Percentiles rank a stretch among this genome's conserved stretches.
phyloP scores from a whole-genome alignment of 2,329 filamentous ascomycete genomes.

The Diplodia sapinea region DNA sequence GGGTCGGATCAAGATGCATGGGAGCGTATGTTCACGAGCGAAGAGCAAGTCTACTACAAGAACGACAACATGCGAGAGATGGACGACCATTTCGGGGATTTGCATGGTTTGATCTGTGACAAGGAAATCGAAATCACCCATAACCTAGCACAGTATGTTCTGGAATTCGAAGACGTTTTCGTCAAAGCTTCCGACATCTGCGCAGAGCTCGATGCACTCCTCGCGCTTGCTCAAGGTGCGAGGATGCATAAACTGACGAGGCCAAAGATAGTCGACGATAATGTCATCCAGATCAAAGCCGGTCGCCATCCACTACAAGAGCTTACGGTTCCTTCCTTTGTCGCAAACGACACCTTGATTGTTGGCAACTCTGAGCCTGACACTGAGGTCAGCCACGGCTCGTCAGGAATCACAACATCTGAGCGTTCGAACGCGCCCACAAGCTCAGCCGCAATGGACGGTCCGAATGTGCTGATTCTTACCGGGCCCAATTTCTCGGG shows the following conservation, averaged over 20 bases:
- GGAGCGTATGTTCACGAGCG: conserved; percentile 78
- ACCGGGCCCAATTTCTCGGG: conserved; percentile 97
- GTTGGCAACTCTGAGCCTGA: conserved; percentile 50
- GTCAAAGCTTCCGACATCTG: conserved; percentile 75
- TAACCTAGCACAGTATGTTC: conserved; percentile 70
- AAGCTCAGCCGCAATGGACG: conserved; percentile 33
- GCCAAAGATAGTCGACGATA: conserved; percentile 72
- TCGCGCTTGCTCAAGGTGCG: conserved; percentile 81
- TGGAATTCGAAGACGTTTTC: conserved; percentile 72
- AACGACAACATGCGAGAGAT: conserved; percentile 80
- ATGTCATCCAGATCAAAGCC: conserved; percentile 73
- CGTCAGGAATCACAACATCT: neutral
- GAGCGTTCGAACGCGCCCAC: conserved; percentile 17
- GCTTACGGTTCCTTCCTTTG: conserved; percentile 76
- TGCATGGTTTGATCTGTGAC: conserved; percentile 84
- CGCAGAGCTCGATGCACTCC: conserved; percentile 81
- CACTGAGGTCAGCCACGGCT: conserved; percentile 38
- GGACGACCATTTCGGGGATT: conserved; percentile 81
- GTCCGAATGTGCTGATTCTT: conserved; percentile 75
- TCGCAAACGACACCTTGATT: conserved; percentile 80
- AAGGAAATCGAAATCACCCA: conserved; percentile 89
- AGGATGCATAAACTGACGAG: conserved; percentile 72
- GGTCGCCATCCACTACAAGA: conserved; percentile 89
- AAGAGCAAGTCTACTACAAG: conserved; percentile 77
- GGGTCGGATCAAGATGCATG: conserved; percentile 68